A percentile compares a stretch with the other conserved stretches of the same genome.
phyloP scores from a whole-genome alignment of 1,284 basidiomycete genomes.

The Fomitiporia mediterranea region DNA sequence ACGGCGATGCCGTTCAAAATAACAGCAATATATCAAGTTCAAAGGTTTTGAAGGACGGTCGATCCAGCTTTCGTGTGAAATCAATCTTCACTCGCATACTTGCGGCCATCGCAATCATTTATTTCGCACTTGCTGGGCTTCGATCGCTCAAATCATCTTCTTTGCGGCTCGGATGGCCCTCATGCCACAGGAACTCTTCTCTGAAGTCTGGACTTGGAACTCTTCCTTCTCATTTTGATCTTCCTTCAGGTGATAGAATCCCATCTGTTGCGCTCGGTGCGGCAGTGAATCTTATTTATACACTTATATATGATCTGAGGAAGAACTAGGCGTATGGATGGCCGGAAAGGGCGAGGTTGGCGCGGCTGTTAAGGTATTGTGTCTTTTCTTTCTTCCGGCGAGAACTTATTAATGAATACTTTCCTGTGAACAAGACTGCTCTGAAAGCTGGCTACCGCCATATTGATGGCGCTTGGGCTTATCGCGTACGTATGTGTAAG shows the following conservation, averaged over 20 bases:
- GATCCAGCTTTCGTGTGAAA: not conserved
- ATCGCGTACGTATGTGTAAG: slow-evolving; percentile 13
- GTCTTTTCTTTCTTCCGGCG: slow-evolving; percentile 29
- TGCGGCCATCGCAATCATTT: slow-evolving; percentile 2
- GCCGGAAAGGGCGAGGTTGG: slow-evolving; percentile 52
- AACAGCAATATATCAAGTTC: not conserved
- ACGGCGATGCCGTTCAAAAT: not conserved
- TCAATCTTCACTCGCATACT: not conserved
- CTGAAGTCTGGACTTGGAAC: not conserved
- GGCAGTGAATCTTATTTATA: slow-evolving; percentile 5
- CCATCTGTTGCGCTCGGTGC: slow-evolving; percentile 57
- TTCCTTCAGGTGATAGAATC: slow-evolving; percentile 59
- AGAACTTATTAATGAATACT: not conserved
- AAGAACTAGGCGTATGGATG: slow-evolving; percentile 53
- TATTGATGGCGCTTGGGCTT: slow-evolving; percentile 37
- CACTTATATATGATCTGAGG: not conserved
- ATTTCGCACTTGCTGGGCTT: slow-evolving; percentile 10
- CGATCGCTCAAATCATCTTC: slow-evolving; percentile 19
- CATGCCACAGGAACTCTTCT: slow-evolving; percentile 26
- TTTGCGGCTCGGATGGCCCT: slow-evolving; percentile 25
- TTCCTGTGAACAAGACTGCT: slow-evolving; percentile 24
- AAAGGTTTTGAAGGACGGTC: not conserved
- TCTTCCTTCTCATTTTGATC: slow-evolving; percentile 46
- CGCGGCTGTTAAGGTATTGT: slow-evolving; percentile 49
- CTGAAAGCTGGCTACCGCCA: slow-evolving; percentile 41